Conservation (phyloP, 768 basidiomycete genomes). For the Russula virescens region DNA sequence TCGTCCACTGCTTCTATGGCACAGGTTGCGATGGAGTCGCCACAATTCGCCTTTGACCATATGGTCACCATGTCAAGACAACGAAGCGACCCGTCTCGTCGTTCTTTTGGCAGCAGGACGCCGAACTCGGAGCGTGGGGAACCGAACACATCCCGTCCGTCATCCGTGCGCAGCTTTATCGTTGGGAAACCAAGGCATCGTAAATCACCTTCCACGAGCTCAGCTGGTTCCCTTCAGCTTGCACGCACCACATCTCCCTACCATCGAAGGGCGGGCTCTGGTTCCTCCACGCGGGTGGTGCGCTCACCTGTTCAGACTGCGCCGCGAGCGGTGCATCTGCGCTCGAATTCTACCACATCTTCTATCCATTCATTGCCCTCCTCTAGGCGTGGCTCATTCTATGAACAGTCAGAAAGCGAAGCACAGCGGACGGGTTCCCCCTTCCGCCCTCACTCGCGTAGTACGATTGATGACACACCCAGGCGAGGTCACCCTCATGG, state of each 20-base stretch:
- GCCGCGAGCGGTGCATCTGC: conserved; percentile 48
- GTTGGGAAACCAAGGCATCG: conserved; percentile 54
- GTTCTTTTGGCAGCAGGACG: conserved; percentile 74
- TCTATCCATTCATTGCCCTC: conserved; percentile 72
- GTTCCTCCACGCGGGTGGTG: conserved; percentile 77
- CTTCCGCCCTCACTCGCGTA: conserved; percentile 45
- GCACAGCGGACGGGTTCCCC: conserved; percentile 60
- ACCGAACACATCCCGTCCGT: conserved; percentile 64
- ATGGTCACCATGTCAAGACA: conserved; percentile 38
- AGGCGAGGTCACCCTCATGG: conserved; percentile 33
- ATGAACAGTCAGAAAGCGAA: conserved; percentile 69
- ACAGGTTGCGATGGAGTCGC: conserved; percentile 49
- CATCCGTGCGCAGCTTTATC: conserved; percentile 77
- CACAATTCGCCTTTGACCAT: conserved; percentile 38
- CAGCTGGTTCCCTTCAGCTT: conserved; percentile 55
- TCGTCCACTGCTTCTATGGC: conserved; percentile 52
- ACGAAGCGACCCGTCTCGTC: conserved; percentile 50
- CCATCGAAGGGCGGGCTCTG: conserved; percentile 75
- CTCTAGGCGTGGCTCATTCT: conserved; percentile 71
- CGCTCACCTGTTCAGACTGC: conserved; percentile 44
- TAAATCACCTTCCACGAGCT: conserved; percentile 74
- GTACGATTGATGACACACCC: conserved; percentile 45
- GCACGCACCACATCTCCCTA: conserved; percentile 70
- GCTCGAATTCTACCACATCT: conserved; percentile 72
- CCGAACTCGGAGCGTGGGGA: conserved; percentile 85